Base-by-base conservation (phyloP, 441 rosid species). In the Mallotus japonicus region DNA sequence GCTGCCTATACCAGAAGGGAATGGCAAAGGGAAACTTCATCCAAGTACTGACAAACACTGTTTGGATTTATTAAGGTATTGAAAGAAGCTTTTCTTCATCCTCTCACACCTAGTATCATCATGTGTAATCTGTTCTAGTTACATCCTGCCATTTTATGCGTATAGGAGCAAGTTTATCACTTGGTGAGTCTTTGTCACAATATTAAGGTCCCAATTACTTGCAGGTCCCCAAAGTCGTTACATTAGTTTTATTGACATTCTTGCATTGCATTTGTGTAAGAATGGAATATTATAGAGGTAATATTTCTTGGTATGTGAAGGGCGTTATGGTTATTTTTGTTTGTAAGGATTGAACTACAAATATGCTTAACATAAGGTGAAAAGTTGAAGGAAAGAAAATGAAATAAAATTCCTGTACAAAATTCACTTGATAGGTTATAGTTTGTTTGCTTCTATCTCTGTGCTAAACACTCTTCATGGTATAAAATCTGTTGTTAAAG, bases 21-120 rank as follows among this genome's bases (percentile, higher is more conserved):
- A 77, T 32, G 71, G 69, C 71, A 87, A 88, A 83, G 98, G 97
- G 83, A 93, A 91, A 77, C 87, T 81, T 74, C 98, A 95, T 84
- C 96, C 91, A 9, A 95, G 99, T 70, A 93, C 99, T 14, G 95
- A 91, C 85, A 95, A 91, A 80, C 93, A 95, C 66, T 90, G 92
- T 82, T 84, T 95, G 85, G 96, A 90, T 81, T 82, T 90, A 66
- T 85, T 95, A 78, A 91, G 98, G 99, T 95, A 89, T 63, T 70
- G 34, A 47, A 64, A 64, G 42, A 46, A 62, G 28, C 20, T 37
- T 64, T 44, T 54, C 28, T 49, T 37, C 46, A 1, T 77, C 28
- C 47, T 70, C 6, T 53, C 53, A 15, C 61, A 8, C 22, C 28
- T 40, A 47, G 17, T 37, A 61, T 73, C 46, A 22, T 61, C 4